Percentiles rank a stretch among this genome's conserved stretches.
phyloP scores from a whole-genome alignment of 139 green algal genomes.

The Chlamydomonas applanata region DNA sequence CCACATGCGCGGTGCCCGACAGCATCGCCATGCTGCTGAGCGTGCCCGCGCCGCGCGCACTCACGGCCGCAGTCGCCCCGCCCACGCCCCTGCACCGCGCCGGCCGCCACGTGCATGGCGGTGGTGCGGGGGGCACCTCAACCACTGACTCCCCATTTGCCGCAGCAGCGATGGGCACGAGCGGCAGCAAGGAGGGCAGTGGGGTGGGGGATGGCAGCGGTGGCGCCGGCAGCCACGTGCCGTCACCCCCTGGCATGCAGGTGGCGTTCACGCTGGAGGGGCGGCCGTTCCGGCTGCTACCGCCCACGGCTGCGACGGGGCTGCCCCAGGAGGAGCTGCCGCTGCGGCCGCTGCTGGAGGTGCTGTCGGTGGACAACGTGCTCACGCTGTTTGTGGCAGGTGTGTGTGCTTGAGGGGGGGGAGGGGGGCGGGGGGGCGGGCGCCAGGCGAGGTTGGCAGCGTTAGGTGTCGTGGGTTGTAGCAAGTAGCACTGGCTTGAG shows the following conservation, averaged over 20 bases:
- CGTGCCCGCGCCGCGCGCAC: slow-evolving; percentile 2
- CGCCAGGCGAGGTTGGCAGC: no score
- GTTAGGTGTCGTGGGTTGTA: no score
- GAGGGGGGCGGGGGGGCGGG: not conserved
- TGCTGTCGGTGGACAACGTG: slow-evolving; percentile 30
- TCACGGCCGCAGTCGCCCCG: no score
- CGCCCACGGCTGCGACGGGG: not conserved
- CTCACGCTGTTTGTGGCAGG: slow-evolving; percentile 36
- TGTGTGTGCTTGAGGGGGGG: slow-evolving; percentile 1
- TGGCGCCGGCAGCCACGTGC: not conserved
- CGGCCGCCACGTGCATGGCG: no score
- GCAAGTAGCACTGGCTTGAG: no score
- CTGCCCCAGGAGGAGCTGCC: slow-evolving; percentile 27
- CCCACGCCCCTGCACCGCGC: no score
- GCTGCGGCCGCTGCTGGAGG: slow-evolving; percentile 38
- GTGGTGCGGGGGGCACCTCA: no score
- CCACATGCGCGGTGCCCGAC: slow-evolving; percentile 22
- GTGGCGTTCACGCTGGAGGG: slow-evolving; percentile 30
- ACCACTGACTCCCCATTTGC: not conserved
- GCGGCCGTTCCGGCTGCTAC: not conserved
- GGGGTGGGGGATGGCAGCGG: not conserved
- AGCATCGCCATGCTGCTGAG: slow-evolving; percentile 23
- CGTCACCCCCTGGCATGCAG: slow-evolving; percentile 7
- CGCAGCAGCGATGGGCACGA: no score
- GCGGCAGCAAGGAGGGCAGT: no score